Base-by-base conservation (phyloP, 495 filamentous ascomycete genomes). In the Hyaloscypha variabilis region DNA sequence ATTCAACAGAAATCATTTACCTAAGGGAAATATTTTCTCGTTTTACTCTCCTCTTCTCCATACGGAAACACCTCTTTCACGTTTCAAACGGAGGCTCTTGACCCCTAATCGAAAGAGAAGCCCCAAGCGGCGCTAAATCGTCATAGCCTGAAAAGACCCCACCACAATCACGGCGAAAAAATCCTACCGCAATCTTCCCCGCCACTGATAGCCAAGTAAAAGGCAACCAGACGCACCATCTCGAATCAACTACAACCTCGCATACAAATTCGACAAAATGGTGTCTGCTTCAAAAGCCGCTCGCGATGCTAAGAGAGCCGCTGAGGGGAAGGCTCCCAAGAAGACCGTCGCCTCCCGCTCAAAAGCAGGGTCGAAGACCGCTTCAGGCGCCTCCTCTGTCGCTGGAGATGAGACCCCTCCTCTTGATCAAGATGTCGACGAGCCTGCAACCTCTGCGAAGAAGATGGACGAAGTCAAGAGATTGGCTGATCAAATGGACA, bases 251-350 rank as follows among this genome's bases (percentile, higher is more conserved):
- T 25, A 60, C 24, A 49, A 57, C 62, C 26, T 24, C 30, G 62
- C 23, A 62, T 49, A 36, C 14, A 30, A 50, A 77, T 84, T 68
- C 59, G 42, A 50, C 78, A 85, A 67, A 58, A 94, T 92, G 89
- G 90, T 97, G 70, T 98, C 96, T 67, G 90, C 95, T 73, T 97
- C 95, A 69, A 99, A 99, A 82, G 96, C 96, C 73, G 96, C 96
- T 79, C 91, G 95, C 77, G 83, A 97, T 76, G 95, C 96, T 68
- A 97, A 97, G 87, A 93, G 93, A 78, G 93, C 87, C 73, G 91
- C 89, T 67, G 90, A 89, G 11, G 87, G 83, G 57, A 84, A 82
- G 65, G 81, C 82, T 67, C 85, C 88, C 76, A 93, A 94, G 83
- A 85, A 89, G 81, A 90, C 87, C 24, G 87, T 85, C 69, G 78